Percentiles rank a stretch among this genome's conserved stretches.
phyloP scores from a whole-genome alignment of 768 basidiomycete species.

The Cystoderma amianthinum region DNA sequence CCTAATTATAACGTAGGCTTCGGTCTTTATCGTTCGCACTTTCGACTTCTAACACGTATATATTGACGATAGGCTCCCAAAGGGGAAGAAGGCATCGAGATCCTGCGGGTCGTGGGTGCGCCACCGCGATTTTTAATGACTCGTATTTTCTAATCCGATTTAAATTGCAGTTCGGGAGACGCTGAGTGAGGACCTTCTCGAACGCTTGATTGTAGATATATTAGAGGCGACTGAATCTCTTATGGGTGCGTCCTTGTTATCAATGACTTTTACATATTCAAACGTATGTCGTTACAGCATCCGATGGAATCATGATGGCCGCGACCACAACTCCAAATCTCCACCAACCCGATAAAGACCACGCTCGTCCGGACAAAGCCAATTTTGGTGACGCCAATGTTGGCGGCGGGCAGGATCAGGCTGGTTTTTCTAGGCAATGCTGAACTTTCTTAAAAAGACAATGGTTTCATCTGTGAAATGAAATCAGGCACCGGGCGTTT shows the following conservation, averaged over 20 bases:
- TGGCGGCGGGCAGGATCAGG: conserved; percentile 16
- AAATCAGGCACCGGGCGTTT: too few species aligned
- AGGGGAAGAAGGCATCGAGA: conserved; percentile 44
- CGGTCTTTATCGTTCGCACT: neutral
- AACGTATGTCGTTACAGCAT: neutral
- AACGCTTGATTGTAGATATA: conserved; percentile 44
- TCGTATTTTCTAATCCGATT: conserved; percentile 1
- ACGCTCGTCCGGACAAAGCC: conserved; percentile 29
- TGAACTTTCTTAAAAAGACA: too few species aligned
- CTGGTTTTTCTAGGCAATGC: conserved; percentile 32
- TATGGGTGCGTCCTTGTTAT: conserved; percentile 25
- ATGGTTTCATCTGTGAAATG: too few species aligned
- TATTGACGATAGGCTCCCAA: conserved; percentile 45
- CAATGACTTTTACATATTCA: neutral
- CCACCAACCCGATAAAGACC: conserved; percentile 30
- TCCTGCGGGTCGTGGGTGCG: conserved; percentile 50
- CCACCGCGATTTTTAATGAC: neutral
- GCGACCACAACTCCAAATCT: conserved; percentile 10
- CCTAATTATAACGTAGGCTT: conserved; percentile 44
- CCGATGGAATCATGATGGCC: conserved; percentile 18
- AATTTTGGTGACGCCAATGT: conserved; percentile 28
- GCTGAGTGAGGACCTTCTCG: conserved; percentile 43
- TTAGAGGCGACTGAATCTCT: conserved; percentile 40
- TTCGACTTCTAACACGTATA: too few species aligned
- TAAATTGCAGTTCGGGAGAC: conserved; percentile 40